Percentiles rank a stretch among this genome's conserved stretches.
phyloP scores from a whole-genome alignment of 2,329 filamentous ascomycete genomes.

The Didymella pinodella region DNA sequence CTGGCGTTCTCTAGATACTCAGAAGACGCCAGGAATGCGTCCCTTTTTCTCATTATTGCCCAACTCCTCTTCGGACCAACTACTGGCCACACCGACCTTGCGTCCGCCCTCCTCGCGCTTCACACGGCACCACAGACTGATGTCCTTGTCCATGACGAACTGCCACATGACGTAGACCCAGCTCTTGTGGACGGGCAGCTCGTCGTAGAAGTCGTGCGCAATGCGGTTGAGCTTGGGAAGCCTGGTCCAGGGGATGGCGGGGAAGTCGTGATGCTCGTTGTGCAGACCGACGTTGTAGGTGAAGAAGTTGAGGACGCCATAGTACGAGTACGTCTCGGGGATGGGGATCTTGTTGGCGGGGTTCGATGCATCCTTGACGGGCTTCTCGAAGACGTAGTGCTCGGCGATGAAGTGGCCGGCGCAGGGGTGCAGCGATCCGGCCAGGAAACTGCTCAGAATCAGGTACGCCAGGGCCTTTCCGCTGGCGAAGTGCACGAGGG shows the following conservation, averaged over 20 bases:
- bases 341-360: slow-evolving; percentile 62
- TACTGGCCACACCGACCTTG: slow-evolving; percentile 61
- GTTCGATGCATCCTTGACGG: slow-evolving; percentile 64
- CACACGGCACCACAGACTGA: slow-evolving; percentile 89
- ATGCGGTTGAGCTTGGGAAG: slow-evolving; percentile 79
- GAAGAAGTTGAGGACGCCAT: slow-evolving; percentile 87
- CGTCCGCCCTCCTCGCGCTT: slow-evolving; percentile 84
- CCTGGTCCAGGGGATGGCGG: slow-evolving; percentile 92
- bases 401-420: slow-evolving; percentile 99
- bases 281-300: slow-evolving; percentile 98
- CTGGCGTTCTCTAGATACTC: neutral
- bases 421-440: slow-evolving; percentile 90
- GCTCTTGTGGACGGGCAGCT: slow-evolving; percentile 84
- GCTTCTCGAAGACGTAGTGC: slow-evolving; percentile 67
- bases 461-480: slow-evolving; percentile 79
- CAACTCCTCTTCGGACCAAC: slow-evolving; percentile 59
- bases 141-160: slow-evolving; percentile 88
- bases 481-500: slow-evolving; percentile 69
- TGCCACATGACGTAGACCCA: slow-evolving; percentile 96
- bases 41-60: slow-evolving; percentile 58
- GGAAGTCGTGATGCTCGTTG: slow-evolving; percentile 99
- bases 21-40: slow-evolving; percentile 52
- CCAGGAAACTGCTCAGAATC: slow-evolving; percentile 88
- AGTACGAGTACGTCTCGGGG: slow-evolving; percentile 97
- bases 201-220: slow-evolving; percentile 90